Evolutionary conservation across 2,329 filamentous ascomycete genomes (phyloP).

Genomic region (Scytalidium sp.): DNA sequence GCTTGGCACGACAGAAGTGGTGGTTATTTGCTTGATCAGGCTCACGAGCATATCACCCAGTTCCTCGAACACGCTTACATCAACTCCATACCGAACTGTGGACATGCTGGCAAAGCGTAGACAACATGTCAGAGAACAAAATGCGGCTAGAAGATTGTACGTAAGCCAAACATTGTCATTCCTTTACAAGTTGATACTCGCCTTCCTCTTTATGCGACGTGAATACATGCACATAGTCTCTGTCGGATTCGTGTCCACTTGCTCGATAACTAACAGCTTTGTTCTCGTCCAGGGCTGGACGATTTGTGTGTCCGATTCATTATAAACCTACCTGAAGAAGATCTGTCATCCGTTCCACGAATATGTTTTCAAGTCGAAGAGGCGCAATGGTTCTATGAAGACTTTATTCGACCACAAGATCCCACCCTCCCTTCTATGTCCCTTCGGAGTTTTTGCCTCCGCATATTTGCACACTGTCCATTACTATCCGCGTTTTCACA

Average conservation of each 20-base stretch:
- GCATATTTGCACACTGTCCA: slow-evolving; percentile 93
- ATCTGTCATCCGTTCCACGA: slow-evolving; percentile 83
- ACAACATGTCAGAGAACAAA: slow-evolving; percentile 70
- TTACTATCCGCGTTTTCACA: slow-evolving; percentile 78
- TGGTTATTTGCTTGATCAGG: neutral
- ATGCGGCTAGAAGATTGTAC: slow-evolving; percentile 90
- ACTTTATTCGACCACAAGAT: slow-evolving; percentile 92
- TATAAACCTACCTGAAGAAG: slow-evolving; percentile 90
- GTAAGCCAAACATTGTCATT: slow-evolving; percentile 25
- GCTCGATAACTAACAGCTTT: slow-evolving; percentile 14
- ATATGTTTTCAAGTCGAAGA: slow-evolving; percentile 99
- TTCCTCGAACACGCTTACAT: slow-evolving; percentile 2
- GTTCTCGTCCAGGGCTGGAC: slow-evolving; percentile 70
- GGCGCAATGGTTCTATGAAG: slow-evolving; percentile 99
- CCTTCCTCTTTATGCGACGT: neutral
- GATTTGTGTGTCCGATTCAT: slow-evolving; percentile 98
- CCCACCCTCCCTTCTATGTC: slow-evolving; percentile 81
- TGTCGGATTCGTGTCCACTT: neutral
- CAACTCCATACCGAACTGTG: slow-evolving; percentile 24
- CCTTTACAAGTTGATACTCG: slow-evolving; percentile 60
- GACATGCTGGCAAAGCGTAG: slow-evolving; percentile 60
- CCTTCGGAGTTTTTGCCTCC: slow-evolving; percentile 79
- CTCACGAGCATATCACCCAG: neutral
- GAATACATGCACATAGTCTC: neutral
- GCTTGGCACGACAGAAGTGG: neutral